phyloP scores from a whole-genome alignment of 305 asterid species.

The Fraxinus dipetala region DNA sequence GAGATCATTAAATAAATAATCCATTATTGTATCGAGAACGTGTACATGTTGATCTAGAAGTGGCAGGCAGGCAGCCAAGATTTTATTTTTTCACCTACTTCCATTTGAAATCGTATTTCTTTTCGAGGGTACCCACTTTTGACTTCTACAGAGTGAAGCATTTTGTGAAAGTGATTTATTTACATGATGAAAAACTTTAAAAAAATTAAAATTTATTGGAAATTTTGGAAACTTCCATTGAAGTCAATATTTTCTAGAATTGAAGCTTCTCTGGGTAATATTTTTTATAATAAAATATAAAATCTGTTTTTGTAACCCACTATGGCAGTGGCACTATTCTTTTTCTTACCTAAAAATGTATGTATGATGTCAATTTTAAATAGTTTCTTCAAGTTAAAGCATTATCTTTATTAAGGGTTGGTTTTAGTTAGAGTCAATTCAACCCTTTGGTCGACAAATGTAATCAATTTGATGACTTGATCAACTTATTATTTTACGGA shows the following conservation, averaged over 20 bases:
- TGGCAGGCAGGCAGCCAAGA: not conserved
- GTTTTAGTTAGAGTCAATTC: not conserved
- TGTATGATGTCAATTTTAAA: not conserved
- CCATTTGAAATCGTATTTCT: not conserved
- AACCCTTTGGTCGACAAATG: not conserved
- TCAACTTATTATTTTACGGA: not conserved
- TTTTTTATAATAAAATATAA: not conserved
- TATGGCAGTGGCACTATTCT: not conserved
- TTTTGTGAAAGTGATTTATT: not conserved
- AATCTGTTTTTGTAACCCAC: not conserved
- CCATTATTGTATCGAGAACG: not conserved
- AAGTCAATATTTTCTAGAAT: not conserved
- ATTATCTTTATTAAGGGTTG: no score
- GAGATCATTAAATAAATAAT: not conserved
- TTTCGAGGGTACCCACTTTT: not conserved
- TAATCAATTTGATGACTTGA: not conserved
- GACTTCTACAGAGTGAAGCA: not conserved
- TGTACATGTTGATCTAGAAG: not conserved
- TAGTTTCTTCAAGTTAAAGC: not conserved
- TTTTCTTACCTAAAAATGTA: not conserved
- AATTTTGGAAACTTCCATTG: not conserved
- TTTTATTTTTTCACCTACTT: not conserved
- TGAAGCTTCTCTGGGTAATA: not conserved
- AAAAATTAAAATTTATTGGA: not conserved
- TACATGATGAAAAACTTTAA: not conserved